Percentiles rank a stretch among this genome's conserved stretches.
Evolutionary conservation across 2,329 filamentous ascomycete genomes (phyloP).

Genomic region (Amauroascus niger): DNA sequence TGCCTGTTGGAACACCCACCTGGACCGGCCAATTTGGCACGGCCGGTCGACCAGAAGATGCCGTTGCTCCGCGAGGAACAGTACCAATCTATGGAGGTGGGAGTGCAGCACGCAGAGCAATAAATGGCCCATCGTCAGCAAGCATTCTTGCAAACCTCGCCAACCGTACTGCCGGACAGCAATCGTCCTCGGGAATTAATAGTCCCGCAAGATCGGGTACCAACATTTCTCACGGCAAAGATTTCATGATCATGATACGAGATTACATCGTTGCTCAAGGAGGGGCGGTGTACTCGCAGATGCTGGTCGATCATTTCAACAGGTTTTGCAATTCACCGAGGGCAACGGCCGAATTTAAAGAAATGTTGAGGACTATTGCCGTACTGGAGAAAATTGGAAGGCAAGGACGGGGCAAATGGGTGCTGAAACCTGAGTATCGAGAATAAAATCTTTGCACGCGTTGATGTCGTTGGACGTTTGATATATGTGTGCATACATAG

Average conservation of each 20-base stretch:
- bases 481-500: background rate
- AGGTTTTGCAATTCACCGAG: slow-evolving; percentile 60
- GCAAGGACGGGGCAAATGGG: slow-evolving; percentile 47
- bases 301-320: slow-evolving; percentile 84
- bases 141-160: slow-evolving; percentile 35
- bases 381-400: slow-evolving; percentile 50
- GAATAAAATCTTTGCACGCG: background rate
- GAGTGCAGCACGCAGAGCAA: slow-evolving; percentile 29
- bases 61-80: slow-evolving; percentile 14
- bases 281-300: slow-evolving; percentile 69
- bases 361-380: slow-evolving; percentile 67
- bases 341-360: slow-evolving; percentile 69
- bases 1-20: slow-evolving; percentile 77
- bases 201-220: background rate
- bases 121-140: slow-evolving; percentile 33
- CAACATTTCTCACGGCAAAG: slow-evolving; percentile 41
- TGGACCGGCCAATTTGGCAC: slow-evolving; percentile 84
- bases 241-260: slow-evolving; percentile 63
- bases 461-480: background rate
- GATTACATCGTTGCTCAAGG: slow-evolving; percentile 70
- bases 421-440: slow-evolving; percentile 49
- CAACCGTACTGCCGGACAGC: slow-evolving; percentile 18
- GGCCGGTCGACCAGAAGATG: slow-evolving; percentile 58
- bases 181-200: slow-evolving; percentile 3
- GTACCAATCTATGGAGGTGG: slow-evolving; percentile 20